Evolutionary conservation across 176 grass and related monocot species (phyloP).

Genomic region (Puccinellia tenuiflora): DNA sequence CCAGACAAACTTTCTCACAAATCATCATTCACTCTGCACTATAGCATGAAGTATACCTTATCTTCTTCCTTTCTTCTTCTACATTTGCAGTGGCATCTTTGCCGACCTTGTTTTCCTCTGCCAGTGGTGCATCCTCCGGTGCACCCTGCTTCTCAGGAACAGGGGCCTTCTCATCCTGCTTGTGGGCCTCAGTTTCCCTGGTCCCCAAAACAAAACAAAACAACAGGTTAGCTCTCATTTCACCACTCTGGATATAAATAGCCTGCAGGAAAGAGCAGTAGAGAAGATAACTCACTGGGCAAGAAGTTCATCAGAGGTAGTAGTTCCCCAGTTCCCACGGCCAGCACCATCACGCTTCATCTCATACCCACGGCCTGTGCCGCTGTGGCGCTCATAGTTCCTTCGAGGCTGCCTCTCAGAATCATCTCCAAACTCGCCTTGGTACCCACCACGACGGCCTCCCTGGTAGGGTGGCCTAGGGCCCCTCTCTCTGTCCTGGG

Average conservation of each 20-base stretch:
- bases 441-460: slow-evolving; percentile 49
- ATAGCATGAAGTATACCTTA: slow-evolving; percentile 34
- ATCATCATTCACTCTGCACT: background rate
- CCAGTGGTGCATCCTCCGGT: slow-evolving; percentile 26
- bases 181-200: slow-evolving; percentile 63
- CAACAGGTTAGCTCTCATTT: background rate
- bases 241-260: background rate
- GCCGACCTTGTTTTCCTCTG: slow-evolving; percentile 41
- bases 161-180: slow-evolving; percentile 52
- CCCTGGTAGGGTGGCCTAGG: slow-evolving; percentile 49
- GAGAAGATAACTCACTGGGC: slow-evolving; percentile 34
- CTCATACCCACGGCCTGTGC: slow-evolving; percentile 78
- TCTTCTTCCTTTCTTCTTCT: slow-evolving; percentile 81
- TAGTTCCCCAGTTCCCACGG: slow-evolving; percentile 86
- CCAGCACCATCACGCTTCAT: slow-evolving; percentile 70
- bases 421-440: slow-evolving; percentile 46
- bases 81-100: slow-evolving; percentile 48
- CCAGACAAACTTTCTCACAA: background rate
- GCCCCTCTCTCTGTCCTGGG: slow-evolving; percentile 41
- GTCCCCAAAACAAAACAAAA: slow-evolving; percentile 30
- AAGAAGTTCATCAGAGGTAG: slow-evolving; percentile 58
- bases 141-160: slow-evolving; percentile 54
- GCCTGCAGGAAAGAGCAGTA: background rate
- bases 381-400: slow-evolving; percentile 66
- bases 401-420: slow-evolving; percentile 59